Percentiles rank a stretch among this genome's conserved stretches.
These are phyloP conservation scores for Spinellus fusiger DNA, from an alignment of 192 early-diverging fungal species.

Conservation along the genomic window DNA sequence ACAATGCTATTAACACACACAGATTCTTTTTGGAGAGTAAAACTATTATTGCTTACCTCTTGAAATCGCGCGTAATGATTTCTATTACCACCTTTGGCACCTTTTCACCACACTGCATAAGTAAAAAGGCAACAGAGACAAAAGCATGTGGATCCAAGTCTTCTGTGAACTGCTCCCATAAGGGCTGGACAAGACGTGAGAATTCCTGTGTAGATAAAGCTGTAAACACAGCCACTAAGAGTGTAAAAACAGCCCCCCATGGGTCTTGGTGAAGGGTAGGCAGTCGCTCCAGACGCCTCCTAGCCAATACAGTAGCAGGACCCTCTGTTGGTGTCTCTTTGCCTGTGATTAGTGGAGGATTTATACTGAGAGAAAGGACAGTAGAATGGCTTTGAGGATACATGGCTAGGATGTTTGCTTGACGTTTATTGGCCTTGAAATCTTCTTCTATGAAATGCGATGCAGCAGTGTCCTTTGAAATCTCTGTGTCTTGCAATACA, in stretches of 20 bases:
- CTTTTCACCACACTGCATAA: conserved; percentile 53
- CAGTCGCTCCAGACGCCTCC: conserved; percentile 25
- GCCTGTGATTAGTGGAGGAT: conserved; percentile 3
- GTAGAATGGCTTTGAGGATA: conserved; percentile 8
- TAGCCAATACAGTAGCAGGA: conserved; percentile 10
- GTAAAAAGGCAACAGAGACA: conserved; percentile 43
- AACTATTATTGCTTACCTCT: conserved; percentile 26
- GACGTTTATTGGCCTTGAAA: conserved; percentile 3
- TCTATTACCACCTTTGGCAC: conserved; percentile 35
- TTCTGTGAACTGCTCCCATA: conserved; percentile 47
- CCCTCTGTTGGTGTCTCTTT: not conserved
- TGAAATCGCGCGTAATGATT: conserved; percentile 39
- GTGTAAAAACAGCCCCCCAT: conserved; percentile 35
- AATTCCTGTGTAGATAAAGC: conserved; percentile 38
- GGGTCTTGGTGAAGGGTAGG: conserved; percentile 36
- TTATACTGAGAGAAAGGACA: not conserved
- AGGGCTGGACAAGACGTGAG: conserved; percentile 22
- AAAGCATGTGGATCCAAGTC: conserved; percentile 38
- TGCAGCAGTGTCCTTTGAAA: no score
- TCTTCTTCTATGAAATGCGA: no score
- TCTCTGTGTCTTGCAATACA: no score
- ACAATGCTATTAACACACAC: not conserved
- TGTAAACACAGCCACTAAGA: conserved; percentile 47
- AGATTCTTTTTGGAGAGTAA: not conserved
- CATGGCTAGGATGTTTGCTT: not conserved